Percentiles rank a stretch among this genome's conserved stretches.
Conservation (phyloP, 805 yeast species). For the Isabelozyma rhagii region DNA sequence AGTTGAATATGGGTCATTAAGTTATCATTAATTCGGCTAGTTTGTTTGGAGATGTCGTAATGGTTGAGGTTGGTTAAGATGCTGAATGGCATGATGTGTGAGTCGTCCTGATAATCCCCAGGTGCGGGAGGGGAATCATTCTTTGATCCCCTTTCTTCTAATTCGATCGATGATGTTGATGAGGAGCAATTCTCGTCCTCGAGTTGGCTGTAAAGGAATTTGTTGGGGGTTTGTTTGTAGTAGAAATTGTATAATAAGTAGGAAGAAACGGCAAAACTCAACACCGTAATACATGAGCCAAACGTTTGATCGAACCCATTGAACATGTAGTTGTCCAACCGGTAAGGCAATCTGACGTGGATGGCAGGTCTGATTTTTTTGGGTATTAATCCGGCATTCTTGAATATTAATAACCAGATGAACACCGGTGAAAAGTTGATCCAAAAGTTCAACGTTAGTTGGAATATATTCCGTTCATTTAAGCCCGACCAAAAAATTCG, state of each 20-base stretch:
- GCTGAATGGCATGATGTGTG: neutral
- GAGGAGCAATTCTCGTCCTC: neutral
- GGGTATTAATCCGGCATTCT: conserved; percentile 60
- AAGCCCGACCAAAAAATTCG: conserved; percentile 21
- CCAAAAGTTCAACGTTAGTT: conserved; percentile 41
- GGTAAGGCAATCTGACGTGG: conserved; percentile 45
- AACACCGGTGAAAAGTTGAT: conserved; percentile 52
- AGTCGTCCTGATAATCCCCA: neutral
- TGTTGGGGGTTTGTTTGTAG: neutral
- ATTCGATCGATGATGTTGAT: neutral
- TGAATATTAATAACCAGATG: conserved; percentile 54
- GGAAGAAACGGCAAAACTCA: neutral
- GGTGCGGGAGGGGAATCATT: neutral
- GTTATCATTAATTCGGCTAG: neutral
- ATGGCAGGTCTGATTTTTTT: conserved; percentile 52
- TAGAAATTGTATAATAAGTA: conserved; percentile 1
- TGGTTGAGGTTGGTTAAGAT: neutral
- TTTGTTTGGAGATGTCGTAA: neutral
- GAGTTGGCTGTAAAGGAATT: neutral
- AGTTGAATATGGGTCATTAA: neutral
- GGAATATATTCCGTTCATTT: conserved; percentile 37
- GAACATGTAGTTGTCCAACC: conserved; percentile 39
- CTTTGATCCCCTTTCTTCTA: neutral
- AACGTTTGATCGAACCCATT: conserved; percentile 5
- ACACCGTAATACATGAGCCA: conserved; percentile 1